Conservation (phyloP, 306 rosid species). For the Delonix regia region DNA sequence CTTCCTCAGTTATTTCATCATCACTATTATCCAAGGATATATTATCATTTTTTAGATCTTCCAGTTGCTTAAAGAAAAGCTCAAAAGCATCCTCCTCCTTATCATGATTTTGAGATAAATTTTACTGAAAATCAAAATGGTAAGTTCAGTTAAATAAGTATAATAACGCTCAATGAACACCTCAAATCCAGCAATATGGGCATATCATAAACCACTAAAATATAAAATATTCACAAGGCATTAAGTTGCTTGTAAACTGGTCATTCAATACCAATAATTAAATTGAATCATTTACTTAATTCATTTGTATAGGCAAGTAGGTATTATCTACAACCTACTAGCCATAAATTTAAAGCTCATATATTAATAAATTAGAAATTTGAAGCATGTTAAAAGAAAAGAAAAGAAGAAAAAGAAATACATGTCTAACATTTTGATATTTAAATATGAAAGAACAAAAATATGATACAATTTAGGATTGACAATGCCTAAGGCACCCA, state of each 20-base stretch:
- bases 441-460: background rate
- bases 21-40: slow-evolving; percentile 41
- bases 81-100: slow-evolving; percentile 65
- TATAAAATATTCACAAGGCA: background rate
- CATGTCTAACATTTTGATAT: background rate
- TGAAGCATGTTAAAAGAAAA: background rate
- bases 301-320: background rate
- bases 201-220: background rate
- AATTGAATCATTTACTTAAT: background rate
- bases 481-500: background rate
- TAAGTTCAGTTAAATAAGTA: background rate
- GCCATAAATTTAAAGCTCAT: background rate
- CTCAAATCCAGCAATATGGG: background rate
- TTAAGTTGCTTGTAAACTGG: background rate
- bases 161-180: background rate
- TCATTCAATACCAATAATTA: background rate
- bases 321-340: background rate
- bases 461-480: too few relatives aligned
- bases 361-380: background rate
- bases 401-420: background rate
- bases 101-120: slow-evolving; percentile 37
- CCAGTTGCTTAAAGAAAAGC: slow-evolving; percentile 74
- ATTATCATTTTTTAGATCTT: slow-evolving; percentile 76
- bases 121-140: slow-evolving; percentile 42
- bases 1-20: slow-evolving; percentile 69